Evolutionary conservation across 2,329 filamentous ascomycete species (phyloP).

Genomic region (Coleophoma cylindrospora): DNA sequence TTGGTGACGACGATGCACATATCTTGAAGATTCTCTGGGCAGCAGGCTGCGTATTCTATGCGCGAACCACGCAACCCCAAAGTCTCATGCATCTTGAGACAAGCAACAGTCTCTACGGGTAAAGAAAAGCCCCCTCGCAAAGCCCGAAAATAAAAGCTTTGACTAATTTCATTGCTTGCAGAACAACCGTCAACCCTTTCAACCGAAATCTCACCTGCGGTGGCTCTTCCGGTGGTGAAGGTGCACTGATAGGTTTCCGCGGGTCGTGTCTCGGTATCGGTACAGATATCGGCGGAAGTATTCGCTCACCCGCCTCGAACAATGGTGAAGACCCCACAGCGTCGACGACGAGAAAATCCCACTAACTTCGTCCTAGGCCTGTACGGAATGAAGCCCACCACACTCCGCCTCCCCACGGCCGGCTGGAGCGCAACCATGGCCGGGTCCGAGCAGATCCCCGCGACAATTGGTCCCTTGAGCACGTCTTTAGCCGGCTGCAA

Average conservation of each 20-base stretch:
- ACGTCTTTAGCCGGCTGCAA: slow-evolving; percentile 43
- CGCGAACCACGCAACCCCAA: slow-evolving; percentile 48
- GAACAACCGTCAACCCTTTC: slow-evolving; percentile 36
- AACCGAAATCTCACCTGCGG: slow-evolving; percentile 45
- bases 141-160: background rate
- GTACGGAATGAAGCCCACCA: slow-evolving; percentile 26
- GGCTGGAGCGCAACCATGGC: slow-evolving; percentile 15
- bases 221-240: slow-evolving; percentile 52
- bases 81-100: slow-evolving; percentile 50
- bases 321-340: slow-evolving; percentile 27
- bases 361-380: slow-evolving; percentile 10
- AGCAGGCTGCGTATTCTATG: slow-evolving; percentile 46
- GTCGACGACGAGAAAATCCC: slow-evolving; percentile 34
- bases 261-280: slow-evolving; percentile 50
- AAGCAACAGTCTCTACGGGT: slow-evolving; percentile 40
- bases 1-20: slow-evolving; percentile 38
- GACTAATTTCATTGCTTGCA: background rate
- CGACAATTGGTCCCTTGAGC: slow-evolving; percentile 47
- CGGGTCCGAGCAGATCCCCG: slow-evolving; percentile 32
- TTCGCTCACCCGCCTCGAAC: slow-evolving; percentile 41
- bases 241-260: slow-evolving; percentile 44
- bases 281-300: slow-evolving; percentile 46
- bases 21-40: slow-evolving; percentile 40
- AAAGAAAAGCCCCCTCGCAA: slow-evolving; percentile 3
- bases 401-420: slow-evolving; percentile 16